Evolutionary conservation across 73 alveolate genomes (phyloP).

Genomic region (Effrenium voratum): DNA sequence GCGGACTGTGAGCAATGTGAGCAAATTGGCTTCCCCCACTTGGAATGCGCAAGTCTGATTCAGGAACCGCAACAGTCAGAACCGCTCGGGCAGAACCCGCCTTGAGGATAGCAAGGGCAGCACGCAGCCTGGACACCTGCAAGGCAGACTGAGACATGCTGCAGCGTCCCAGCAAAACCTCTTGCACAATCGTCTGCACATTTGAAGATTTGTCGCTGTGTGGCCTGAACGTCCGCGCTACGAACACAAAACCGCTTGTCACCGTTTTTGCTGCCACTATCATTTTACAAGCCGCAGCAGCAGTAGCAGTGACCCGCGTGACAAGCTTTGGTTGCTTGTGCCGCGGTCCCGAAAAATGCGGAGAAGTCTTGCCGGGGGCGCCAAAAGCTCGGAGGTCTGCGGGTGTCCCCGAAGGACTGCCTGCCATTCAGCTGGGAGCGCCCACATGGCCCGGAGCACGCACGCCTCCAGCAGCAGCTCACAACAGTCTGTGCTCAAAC

Average conservation of each 20-base stretch:
- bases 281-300: neutral
- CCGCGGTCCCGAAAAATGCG: neutral
- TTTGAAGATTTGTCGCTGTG: neutral
- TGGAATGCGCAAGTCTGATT: neutral
- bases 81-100: neutral
- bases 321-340: neutral
- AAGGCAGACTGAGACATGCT: neutral
- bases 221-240: neutral
- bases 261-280: neutral
- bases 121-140: neutral
- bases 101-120: neutral
- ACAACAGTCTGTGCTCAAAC: neutral
- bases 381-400: neutral
- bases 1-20: neutral
- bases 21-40: neutral
- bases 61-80: neutral
- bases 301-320: neutral
- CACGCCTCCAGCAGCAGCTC: slow-evolving; percentile 9
- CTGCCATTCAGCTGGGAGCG: neutral
- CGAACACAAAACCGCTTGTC: neutral
- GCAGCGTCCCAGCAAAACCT: neutral
- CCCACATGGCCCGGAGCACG: neutral
- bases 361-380: neutral
- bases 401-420: neutral
- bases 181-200: neutral